These are phyloP conservation scores for Trichoderma simmonsii DNA, from an alignment of 2,329 filamentous ascomycete species.

Conservation along the genomic window DNA sequence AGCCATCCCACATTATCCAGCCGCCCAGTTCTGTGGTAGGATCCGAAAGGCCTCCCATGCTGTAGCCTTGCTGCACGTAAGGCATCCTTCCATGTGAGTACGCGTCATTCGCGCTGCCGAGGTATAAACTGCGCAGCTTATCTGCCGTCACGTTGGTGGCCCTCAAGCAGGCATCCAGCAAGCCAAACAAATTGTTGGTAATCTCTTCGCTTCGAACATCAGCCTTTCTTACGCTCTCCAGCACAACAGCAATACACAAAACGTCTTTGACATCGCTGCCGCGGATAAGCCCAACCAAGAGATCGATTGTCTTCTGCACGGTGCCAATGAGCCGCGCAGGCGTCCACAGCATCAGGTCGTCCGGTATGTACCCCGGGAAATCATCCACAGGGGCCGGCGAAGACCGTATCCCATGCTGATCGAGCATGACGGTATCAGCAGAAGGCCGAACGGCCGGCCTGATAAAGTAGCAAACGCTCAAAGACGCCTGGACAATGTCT, in stretches of 20 bases:
- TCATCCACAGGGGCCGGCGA: constrained; percentile 36
- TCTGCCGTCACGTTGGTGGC: constrained; percentile 44
- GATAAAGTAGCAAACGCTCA: constrained; percentile 56
- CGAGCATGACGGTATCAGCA: constrained; percentile 30
- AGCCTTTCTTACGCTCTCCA: constrained; percentile 42
- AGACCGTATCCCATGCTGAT: constrained; percentile 32
- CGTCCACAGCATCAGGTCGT: constrained; percentile 42
- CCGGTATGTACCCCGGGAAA: constrained; percentile 33
- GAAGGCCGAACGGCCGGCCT: constrained; percentile 32
- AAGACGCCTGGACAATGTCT: constrained; percentile 53
- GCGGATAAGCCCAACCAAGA: constrained; percentile 44
- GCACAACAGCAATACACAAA: constrained; percentile 46
- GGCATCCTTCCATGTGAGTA: constrained; percentile 29
- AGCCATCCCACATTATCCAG: constrained; percentile 42
- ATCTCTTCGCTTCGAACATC: constrained; percentile 44
- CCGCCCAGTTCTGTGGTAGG: constrained; percentile 31
- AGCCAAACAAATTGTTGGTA: constrained; percentile 38
- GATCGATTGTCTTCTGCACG: constrained; percentile 47
- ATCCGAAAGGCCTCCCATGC: constrained; percentile 28
- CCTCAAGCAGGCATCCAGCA: constrained; percentile 45
- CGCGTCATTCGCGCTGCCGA: constrained; percentile 23
- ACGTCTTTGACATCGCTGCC: constrained; percentile 52
- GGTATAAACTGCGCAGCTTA: constrained; percentile 24
- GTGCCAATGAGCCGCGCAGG: constrained; percentile 39
- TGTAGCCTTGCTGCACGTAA: constrained; percentile 32